A percentile compares a stretch with the other conserved stretches of the same genome.
These are phyloP conservation scores for Hypoxylon lienhwacheense DNA, from an alignment of 495 filamentous ascomycete genomes.

Conservation along the genomic window DNA sequence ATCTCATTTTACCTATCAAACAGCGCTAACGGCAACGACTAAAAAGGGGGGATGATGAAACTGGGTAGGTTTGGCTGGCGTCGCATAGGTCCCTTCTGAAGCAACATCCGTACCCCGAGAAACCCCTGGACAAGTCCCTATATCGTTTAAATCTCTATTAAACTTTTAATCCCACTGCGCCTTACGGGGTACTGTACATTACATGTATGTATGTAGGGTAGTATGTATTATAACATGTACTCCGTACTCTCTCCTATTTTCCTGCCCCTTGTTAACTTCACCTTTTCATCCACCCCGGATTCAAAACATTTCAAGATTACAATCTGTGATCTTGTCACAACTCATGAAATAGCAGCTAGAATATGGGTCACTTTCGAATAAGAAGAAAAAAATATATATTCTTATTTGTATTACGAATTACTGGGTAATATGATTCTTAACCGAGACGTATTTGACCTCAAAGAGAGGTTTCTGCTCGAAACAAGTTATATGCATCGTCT, in stretches of 20 bases:
- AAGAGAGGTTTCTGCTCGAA: not conserved
- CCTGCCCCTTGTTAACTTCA: constrained; percentile 13
- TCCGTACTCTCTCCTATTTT: not conserved
- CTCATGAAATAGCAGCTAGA: too few relatives aligned
- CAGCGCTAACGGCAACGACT: not conserved
- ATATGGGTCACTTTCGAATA: too few relatives aligned
- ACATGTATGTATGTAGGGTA: too few relatives aligned
- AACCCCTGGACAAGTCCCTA: constrained; percentile 13
- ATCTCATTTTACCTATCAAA: too few relatives aligned
- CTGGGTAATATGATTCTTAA: not conserved
- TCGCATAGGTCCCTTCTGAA: constrained; percentile 36
- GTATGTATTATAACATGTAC: too few relatives aligned
- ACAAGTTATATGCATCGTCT: not conserved
- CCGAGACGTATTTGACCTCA: constrained; percentile 3
- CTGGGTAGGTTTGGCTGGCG: constrained; percentile 36
- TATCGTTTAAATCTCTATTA: constrained; percentile 18
- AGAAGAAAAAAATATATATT: too few relatives aligned
- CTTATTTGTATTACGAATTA: too few relatives aligned
- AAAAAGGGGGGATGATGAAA: constrained; percentile 36
- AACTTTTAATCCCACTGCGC: constrained; percentile 24
- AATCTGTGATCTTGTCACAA: not conserved
- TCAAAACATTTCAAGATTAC: constrained; percentile 8
- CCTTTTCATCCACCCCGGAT: not conserved
- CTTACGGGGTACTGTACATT: not conserved
- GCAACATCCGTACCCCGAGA: constrained; percentile 39